A percentile compares a stretch with the other conserved stretches of the same genome.
Conservation (phyloP, 345 rosid species). For the Aurinia saxatilis region DNA sequence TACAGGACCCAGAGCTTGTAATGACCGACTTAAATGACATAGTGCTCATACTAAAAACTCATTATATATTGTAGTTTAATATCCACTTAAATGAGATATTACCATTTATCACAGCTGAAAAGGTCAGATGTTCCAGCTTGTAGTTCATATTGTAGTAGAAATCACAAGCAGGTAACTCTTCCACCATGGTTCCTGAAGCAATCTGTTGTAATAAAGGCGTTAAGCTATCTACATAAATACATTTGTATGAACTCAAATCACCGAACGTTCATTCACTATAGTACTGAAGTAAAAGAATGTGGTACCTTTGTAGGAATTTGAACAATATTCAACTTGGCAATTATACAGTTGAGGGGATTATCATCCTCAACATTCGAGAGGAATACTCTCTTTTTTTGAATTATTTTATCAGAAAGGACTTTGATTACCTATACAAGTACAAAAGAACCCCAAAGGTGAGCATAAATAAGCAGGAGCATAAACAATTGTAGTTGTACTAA, state of each 20-base stretch:
- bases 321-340: slow-evolving; percentile 19
- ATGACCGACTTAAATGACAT: neutral
- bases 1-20: neutral
- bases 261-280: neutral
- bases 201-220: neutral
- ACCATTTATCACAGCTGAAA: neutral
- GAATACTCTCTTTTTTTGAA: slow-evolving; percentile 30
- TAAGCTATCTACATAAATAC: too few species aligned
- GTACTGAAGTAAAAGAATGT: neutral
- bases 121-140: slow-evolving; percentile 20
- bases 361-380: slow-evolving; percentile 37
- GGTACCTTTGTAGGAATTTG: slow-evolving; percentile 30
- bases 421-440: slow-evolving; percentile 27
- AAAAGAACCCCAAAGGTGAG: neutral
- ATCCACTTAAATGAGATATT: too few species aligned
- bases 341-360: slow-evolving; percentile 34
- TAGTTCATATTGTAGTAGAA: slow-evolving; percentile 35
- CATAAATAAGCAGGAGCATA: neutral
- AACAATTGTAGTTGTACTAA: neutral
- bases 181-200: slow-evolving; percentile 16
- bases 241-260: neutral
- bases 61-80: too few species aligned
- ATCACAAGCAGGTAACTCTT: slow-evolving; percentile 20
- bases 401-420: neutral
- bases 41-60: neutral